These are phyloP conservation scores for Agaricus subrufescens DNA, from an alignment of 768 basidiomycete species.

Conservation along the genomic window DNA sequence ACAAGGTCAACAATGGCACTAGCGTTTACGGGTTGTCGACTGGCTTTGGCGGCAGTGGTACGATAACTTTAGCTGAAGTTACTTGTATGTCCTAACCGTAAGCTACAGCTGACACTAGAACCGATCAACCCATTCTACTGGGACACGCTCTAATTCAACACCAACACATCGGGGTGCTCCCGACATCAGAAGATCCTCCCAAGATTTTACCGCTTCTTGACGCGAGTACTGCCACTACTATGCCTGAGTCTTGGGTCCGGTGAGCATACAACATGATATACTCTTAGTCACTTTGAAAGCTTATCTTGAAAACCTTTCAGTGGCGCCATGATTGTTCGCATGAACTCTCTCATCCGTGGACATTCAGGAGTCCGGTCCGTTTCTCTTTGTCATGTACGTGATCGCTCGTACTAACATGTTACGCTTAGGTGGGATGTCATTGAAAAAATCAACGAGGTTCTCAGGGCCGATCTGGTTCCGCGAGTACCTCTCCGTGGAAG, in stretches of 20 bases:
- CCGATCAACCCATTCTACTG: slow-evolving; percentile 55
- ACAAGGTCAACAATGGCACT: slow-evolving; percentile 61
- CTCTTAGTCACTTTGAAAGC: slow-evolving; percentile 23
- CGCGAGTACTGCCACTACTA: slow-evolving; percentile 57
- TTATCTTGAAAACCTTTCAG: slow-evolving; percentile 34
- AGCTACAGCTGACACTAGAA: slow-evolving; percentile 64
- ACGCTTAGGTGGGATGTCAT: slow-evolving; percentile 60
- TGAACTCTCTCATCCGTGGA: slow-evolving; percentile 79
- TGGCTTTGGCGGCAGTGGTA: slow-evolving; percentile 73
- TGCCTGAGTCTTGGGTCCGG: slow-evolving; percentile 89
- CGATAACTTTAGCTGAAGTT: slow-evolving; percentile 14
- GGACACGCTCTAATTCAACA: slow-evolving; percentile 70
- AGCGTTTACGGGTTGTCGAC: slow-evolving; percentile 83
- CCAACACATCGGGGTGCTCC: slow-evolving; percentile 65
- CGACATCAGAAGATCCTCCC: slow-evolving; percentile 43
- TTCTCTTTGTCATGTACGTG: background rate
- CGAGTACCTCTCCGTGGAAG: slow-evolving; percentile 78
- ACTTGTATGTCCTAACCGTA: slow-evolving; percentile 7
- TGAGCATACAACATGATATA: slow-evolving; percentile 11
- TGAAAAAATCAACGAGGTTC: slow-evolving; percentile 60
- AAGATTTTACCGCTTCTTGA: slow-evolving; percentile 62
- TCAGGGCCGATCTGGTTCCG: slow-evolving; percentile 60
- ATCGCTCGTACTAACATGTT: background rate
- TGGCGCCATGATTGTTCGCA: slow-evolving; percentile 72
- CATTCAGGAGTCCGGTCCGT: slow-evolving; percentile 69